These are phyloP conservation scores for Psidium guajava DNA, from an alignment of 345 rosid genomes.

Conservation along the genomic window DNA sequence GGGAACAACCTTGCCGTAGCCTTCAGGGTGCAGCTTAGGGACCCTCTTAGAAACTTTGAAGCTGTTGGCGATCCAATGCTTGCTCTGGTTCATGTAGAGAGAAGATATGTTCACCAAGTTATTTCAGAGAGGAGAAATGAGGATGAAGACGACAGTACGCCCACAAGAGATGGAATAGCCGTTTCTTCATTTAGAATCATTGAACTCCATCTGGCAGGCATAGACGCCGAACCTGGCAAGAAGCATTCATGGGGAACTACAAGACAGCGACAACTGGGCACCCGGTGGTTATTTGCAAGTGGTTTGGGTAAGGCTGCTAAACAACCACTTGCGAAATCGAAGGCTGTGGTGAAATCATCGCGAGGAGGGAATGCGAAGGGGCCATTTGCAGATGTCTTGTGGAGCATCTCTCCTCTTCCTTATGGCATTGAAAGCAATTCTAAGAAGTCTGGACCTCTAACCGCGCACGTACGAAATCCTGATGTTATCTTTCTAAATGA, in stretches of 20 bases:
- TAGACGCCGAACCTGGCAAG: constrained; percentile 28
- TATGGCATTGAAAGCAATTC: constrained; percentile 7
- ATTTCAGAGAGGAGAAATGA: constrained; percentile 2
- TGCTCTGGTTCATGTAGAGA: constrained; percentile 52
- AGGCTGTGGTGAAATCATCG: constrained; percentile 23
- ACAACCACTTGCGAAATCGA: constrained; percentile 25
- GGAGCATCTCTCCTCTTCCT: constrained; percentile 48
- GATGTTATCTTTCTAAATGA: constrained; percentile 29
- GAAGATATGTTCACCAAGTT: constrained; percentile 12
- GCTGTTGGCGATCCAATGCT: constrained; percentile 76
- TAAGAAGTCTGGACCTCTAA: constrained; percentile 10
- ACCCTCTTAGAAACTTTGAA: constrained; percentile 51
- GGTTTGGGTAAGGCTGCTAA: constrained; percentile 33
- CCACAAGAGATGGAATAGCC: not conserved
- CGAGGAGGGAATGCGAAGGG: constrained; percentile 9
- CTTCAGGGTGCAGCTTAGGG: constrained; percentile 52
- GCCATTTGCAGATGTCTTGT: constrained; percentile 21
- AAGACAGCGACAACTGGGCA: constrained; percentile 44
- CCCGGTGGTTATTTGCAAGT: constrained; percentile 53
- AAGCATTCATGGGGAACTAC: constrained; percentile 36
- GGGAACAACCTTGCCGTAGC: constrained; percentile 42
- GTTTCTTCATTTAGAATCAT: constrained; percentile 27
- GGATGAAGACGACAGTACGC: not conserved
- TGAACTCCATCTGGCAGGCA: constrained; percentile 47
- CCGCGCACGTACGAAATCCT: constrained; percentile 40